Base-by-base conservation (phyloP, 2,329 filamentous ascomycete species). In the Aspergillus fumigatiaffinis region DNA sequence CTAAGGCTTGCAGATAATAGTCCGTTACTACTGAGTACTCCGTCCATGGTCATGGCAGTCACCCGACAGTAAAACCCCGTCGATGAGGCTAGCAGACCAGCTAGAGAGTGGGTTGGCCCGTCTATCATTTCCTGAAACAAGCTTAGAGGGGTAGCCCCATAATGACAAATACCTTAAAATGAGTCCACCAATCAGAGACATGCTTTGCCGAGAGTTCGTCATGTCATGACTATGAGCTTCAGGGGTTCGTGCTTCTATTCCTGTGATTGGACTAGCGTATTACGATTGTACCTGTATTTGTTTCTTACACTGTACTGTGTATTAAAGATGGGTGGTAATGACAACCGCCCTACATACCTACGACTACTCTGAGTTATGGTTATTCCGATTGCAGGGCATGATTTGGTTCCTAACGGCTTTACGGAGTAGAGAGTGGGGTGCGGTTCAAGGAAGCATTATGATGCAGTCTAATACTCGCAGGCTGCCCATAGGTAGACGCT, bases 111-210 rank as follows among this genome's bases (percentile, higher is more conserved):
- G 32, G 32, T n/a, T 23, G 20, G 10, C 23, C 54, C 57, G 62
- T 49, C 52, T 57, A 66, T 65, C 63, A 54, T 63, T 63, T 3
- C 62, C 58, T 12, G 46, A 60, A 61, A n/a, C 8, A 20, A 50
- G 28, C 32, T 41, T 56, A 48, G 56, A 21, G 32, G 32, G 58
- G 54, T 9, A 14, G 50, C 53, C 51, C 47, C 50, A 60, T 42
- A 63, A 65, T 66, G 62, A 65, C 64, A 66, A 66, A 66, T 66
- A 65, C 59, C 62, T 65, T 65, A 64, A 55, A 54, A 59, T 56
- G 48, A 26, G 9, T 6, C 56, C 26, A 47, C 64, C 61, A 66
- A 65, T 62, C 52, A 60, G 25, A 42, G 1, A 17, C 17, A 3
- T 8, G 29, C 51, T 50, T 42, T 44, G 17, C 42, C 47, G 51